These are phyloP conservation scores for Verticillium nonalfalfae DNA, from an alignment of 2,329 filamentous ascomycete genomes.

Conservation along the genomic window DNA sequence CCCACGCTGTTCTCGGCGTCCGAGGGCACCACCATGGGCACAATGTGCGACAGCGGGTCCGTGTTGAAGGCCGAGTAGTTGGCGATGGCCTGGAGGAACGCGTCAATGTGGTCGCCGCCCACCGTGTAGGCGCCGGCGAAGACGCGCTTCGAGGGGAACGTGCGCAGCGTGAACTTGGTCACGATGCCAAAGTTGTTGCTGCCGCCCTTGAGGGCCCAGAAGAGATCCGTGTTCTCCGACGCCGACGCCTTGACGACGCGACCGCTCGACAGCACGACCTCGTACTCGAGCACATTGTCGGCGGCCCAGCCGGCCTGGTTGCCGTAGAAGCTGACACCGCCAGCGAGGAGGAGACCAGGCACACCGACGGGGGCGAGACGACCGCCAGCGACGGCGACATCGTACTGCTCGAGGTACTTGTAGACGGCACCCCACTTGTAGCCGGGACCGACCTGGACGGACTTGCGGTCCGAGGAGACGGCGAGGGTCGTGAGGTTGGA, in stretches of 20 bases:
- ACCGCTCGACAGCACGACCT: slow-evolving; percentile 36
- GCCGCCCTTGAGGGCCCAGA: slow-evolving; percentile 36
- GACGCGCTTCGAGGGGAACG: slow-evolving; percentile 7
- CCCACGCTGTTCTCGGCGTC: slow-evolving; percentile 16
- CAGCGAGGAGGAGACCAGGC: slow-evolving; percentile 53
- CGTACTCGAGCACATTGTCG: slow-evolving; percentile 53
- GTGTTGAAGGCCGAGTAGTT: slow-evolving; percentile 15
- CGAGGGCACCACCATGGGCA: slow-evolving; percentile 14
- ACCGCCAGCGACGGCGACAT: slow-evolving; percentile 48
- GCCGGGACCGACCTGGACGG: slow-evolving; percentile 36
- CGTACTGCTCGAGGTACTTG: slow-evolving; percentile 31
- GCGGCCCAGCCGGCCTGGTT: slow-evolving; percentile 53
- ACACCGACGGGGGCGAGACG: slow-evolving; percentile 46
- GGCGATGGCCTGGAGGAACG: slow-evolving; percentile 15
- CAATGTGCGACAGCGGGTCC: slow-evolving; percentile 15
- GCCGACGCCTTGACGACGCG: slow-evolving; percentile 30
- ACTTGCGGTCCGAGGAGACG: slow-evolving; percentile 17
- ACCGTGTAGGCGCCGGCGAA: slow-evolving; percentile 16
- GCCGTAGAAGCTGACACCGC: slow-evolving; percentile 50
- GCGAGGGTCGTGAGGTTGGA: slow-evolving; percentile 21
- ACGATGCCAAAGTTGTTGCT: slow-evolving; percentile 6
- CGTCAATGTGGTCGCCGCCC: slow-evolving; percentile 9
- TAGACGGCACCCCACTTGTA: slow-evolving; percentile 44
- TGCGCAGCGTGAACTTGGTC: slow-evolving; percentile 4
- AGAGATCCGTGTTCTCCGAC: slow-evolving; percentile 29